Evolutionary conservation across 352 stramenopile species (phyloP).

Genomic region (Globisporangium middletonii): DNA sequence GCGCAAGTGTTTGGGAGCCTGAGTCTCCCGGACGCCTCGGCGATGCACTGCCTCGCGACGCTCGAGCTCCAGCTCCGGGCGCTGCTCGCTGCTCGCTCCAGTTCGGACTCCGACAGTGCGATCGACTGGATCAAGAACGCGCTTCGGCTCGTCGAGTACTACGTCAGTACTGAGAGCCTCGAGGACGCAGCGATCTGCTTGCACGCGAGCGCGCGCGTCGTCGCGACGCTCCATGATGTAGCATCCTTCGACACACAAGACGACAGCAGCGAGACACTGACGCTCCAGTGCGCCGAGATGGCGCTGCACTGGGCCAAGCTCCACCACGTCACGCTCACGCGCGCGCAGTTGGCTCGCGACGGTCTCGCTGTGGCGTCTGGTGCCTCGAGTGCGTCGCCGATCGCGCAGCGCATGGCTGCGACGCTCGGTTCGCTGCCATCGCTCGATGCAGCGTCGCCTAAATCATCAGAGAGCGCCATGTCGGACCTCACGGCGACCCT

Average conservation of each 20-base stretch:
- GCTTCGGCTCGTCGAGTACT: constrained; percentile 54
- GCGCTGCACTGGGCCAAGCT: constrained; percentile 45
- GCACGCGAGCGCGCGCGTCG: constrained; percentile 35
- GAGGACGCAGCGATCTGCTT: constrained; percentile 46
- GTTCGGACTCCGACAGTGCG: background rate
- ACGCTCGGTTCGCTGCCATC: constrained; percentile 10
- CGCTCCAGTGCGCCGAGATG: constrained; percentile 29
- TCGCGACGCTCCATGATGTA: constrained; percentile 5
- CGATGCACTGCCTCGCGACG: constrained; percentile 55
- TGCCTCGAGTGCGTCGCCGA: background rate
- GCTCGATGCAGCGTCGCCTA: too few relatives aligned
- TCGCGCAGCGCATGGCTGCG: constrained; percentile 17
- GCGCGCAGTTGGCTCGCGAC: constrained; percentile 21
- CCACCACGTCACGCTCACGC: constrained; percentile 38
- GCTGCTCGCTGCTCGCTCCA: background rate
- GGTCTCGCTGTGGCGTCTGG: constrained; percentile 15
- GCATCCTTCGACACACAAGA: background rate
- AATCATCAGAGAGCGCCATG: too few relatives aligned
- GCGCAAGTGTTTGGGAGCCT: constrained; percentile 62
- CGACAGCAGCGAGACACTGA: constrained; percentile 19
- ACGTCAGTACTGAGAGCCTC: constrained; percentile 37
- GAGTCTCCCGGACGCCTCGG: constrained; percentile 39
- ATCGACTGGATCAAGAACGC: constrained; percentile 52
- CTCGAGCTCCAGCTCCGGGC: constrained; percentile 48
- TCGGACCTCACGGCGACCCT: background rate